A percentile compares a stretch with the other conserved stretches of the same genome.
Evolutionary conservation across 1,139 yeast genomes (phyloP).

Genomic region (Hansenula lynferdii): DNA sequence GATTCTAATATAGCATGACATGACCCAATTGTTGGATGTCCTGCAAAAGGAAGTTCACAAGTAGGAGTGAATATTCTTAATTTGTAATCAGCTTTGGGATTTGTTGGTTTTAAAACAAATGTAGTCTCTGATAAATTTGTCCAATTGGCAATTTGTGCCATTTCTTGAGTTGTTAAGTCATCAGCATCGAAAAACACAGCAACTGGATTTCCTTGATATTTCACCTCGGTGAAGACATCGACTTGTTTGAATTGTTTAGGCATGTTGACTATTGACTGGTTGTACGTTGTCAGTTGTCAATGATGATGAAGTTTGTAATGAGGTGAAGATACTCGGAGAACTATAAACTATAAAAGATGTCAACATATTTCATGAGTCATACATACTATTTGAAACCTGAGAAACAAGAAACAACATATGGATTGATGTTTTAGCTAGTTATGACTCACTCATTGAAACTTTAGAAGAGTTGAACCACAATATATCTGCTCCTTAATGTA

Average conservation of each 20-base stretch:
- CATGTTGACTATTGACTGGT: no score
- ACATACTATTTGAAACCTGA: no score
- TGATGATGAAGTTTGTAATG: no score
- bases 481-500: no score
- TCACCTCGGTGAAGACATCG: slow-evolving; percentile 42
- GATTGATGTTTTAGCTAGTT: no score
- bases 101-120: slow-evolving; percentile 37
- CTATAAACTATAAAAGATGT: no score
- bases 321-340: no score
- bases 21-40: slow-evolving; percentile 56
- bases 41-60: slow-evolving; percentile 51
- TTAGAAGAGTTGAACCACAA: no score
- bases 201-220: slow-evolving; percentile 49
- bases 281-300: no score
- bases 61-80: slow-evolving; percentile 44
- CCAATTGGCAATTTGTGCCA: slow-evolving; percentile 48
- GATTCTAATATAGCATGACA: slow-evolving; percentile 34
- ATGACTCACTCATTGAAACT: no score
- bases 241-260: slow-evolving; percentile 36
- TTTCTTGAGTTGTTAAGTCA: slow-evolving; percentile 27
- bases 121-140: slow-evolving; percentile 55
- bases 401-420: no score
- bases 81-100: slow-evolving; percentile 36
- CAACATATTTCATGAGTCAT: no score
- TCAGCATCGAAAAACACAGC: slow-evolving; percentile 43